Percentiles rank a stretch among this genome's conserved stretches.
Evolutionary conservation across 139 green algal species (phyloP).

Genomic region (Astrephomene gubernaculifera): DNA sequence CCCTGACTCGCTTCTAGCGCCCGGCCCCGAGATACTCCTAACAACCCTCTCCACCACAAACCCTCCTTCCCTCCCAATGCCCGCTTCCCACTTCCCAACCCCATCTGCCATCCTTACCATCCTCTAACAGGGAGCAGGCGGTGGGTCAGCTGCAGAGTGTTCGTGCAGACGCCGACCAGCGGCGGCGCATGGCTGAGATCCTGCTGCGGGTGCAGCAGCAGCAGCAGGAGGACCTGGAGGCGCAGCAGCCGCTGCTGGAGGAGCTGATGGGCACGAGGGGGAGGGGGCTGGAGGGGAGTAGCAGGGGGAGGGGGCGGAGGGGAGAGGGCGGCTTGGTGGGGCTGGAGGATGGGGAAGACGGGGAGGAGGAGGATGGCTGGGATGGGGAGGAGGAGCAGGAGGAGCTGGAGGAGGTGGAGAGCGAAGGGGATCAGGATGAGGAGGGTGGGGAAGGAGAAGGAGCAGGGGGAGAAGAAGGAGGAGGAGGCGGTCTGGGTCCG

Average conservation of each 20-base stretch:
- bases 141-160: slow-evolving; percentile 59
- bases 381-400: background rate
- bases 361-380: slow-evolving; percentile 22
- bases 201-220: slow-evolving; percentile 65
- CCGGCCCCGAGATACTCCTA: too few species aligned
- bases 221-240: slow-evolving; percentile 44
- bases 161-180: slow-evolving; percentile 52
- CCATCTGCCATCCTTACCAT: background rate
- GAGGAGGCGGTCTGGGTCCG: background rate
- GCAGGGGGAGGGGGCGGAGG: background rate
- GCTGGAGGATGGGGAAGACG: background rate
- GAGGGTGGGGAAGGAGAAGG: background rate
- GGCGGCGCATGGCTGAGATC: slow-evolving; percentile 68
- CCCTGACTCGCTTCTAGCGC: too few species aligned
- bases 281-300: background rate
- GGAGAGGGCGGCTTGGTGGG: background rate
- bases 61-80: too few species aligned
- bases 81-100: too few species aligned
- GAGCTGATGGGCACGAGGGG: background rate
- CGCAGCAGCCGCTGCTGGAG: slow-evolving; percentile 1
- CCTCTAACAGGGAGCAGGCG: slow-evolving; percentile 63
- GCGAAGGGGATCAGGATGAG: background rate
- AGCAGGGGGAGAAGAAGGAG: background rate
- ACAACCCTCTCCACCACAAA: too few species aligned
- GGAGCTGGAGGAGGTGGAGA: background rate